Base-by-base conservation (phyloP, 768 basidiomycete genomes). In the Saitozyma podzolica region DNA sequence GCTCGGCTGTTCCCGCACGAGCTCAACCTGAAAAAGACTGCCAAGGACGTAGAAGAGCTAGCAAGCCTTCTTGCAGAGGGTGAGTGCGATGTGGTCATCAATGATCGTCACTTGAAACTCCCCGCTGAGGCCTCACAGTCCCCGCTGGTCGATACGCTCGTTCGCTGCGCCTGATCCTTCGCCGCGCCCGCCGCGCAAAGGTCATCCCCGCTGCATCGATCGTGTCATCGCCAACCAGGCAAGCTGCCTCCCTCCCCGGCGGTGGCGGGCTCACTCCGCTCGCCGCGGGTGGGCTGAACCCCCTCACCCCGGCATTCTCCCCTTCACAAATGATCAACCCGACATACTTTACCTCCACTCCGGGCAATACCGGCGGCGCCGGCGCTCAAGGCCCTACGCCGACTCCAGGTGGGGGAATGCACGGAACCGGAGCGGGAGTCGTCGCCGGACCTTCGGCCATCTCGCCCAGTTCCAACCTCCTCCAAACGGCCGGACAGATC, bases 101-200 rank as follows among this genome's bases (percentile, higher is more conserved):
- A n/a, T n/a, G n/a, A n/a, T n/a, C n/a, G n/a, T n/a, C n/a, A n/a
- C n/a, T n/a, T n/a, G n/a, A n/a, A n/a, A n/a, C n/a, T n/a, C n/a
- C n/a, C n/a, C n/a, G n/a, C n/a, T 60, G 42, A 59, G 54, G 54
- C 59, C 39, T 39, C 16, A 20, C 16, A 93, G 92, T 94, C 62
- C 92, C 93, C 20, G 94, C 92, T 11, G 91, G 91, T 73, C 87
- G 93, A 58, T 97, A 96, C 69, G 93, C 93, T 9, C 80, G 92
- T 43, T 94, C 92, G 6, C 82, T 97, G 17, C 89, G 91, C 66
- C 81, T 94, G 48, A 95, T 95, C 88, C 78, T 96, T 57, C 91
- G 91, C 1, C 70, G 74, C 58, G 82, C 82, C 37, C 72, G 80
- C 5, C 69, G 76, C 42, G 73, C 77, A 29, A 78, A 81, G 51